Base-by-base conservation (phyloP, 352 stramenopile species). In the Globisporangium sylvaticum region DNA sequence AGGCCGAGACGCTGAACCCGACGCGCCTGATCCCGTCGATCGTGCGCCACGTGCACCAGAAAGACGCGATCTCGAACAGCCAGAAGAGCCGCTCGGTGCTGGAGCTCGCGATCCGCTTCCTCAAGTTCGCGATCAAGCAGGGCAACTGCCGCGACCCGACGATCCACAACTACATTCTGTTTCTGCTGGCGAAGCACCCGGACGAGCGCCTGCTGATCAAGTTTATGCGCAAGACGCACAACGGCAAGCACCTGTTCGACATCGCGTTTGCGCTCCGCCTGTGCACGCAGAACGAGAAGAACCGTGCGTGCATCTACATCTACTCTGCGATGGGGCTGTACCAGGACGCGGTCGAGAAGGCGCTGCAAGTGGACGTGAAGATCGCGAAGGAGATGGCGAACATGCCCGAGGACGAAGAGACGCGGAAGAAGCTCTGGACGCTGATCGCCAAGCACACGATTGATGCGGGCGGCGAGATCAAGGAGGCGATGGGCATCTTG, bases 161-260 rank as follows among this genome's bases (percentile, higher is more conserved):
- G 22, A 97, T 98, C 68, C 91, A 98, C 79, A 98, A 98, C 70
- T 96, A 97, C 60, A 77, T 98, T 62, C 54, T 98, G 18, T 95
- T 92, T 29, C 68, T 98, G 61, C 83, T 98, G 32, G 91, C 91
- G 1, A 94, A 96, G 77, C 87, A 96, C 65, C 88, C 88, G 1
- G 89, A 97, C 53, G 90, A 96, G 74, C 81, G 83, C 4, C 64
- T 94, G 63, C 78, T 97, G 27, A 96, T 96, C 66, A 94, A 95
- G 39, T 97, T 97, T 46, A 86, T 97, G 78, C 82, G 83, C 53
- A 94, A 96, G 69, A 95, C 88, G 64, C 87, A 94, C 74, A 88
- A 87, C 54, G 88, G 83, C 62, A 89, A 91, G 67, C 87, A 93
- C 48, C 53, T 96, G 42, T 97, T 97, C 62, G 92, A 98, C 68